phyloP scores from a whole-genome alignment of 805 yeast genomes.

The Candida silvicultrix region DNA sequence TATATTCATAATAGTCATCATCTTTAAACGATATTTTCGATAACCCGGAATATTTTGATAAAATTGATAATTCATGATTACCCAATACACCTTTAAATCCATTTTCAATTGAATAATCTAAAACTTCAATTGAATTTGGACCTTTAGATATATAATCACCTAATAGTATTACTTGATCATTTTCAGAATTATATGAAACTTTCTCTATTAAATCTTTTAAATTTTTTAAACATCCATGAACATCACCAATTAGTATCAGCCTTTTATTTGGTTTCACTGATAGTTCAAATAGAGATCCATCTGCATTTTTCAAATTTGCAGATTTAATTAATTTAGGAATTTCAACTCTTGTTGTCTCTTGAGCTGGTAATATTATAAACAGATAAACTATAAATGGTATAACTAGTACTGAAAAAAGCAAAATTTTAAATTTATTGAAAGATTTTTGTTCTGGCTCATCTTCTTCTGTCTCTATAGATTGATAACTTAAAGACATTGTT shows the following conservation, averaged over 20 bases:
- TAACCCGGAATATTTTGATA: conserved; percentile 53
- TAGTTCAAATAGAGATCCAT: not conserved
- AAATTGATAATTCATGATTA: conserved; percentile 75
- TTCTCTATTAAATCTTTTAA: conserved; percentile 47
- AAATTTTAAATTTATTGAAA: no score
- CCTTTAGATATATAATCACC: conserved; percentile 92
- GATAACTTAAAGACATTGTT: not conserved
- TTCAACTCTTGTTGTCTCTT: not conserved
- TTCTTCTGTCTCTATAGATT: not conserved
- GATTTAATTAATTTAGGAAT: not conserved
- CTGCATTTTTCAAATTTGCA: not conserved
- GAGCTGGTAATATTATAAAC: not conserved
- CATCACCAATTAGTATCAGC: conserved; percentile 73
- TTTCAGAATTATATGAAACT: conserved; percentile 35
- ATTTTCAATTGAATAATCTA: conserved; percentile 56
- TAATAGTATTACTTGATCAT: conserved; percentile 59
- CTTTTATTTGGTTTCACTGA: conserved; percentile 23
- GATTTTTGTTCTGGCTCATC: not conserved
- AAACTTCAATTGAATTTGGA: conserved; percentile 60
- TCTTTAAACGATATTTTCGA: conserved; percentile 24
- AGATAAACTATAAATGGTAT: not conserved
- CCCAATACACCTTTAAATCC: conserved; percentile 75
- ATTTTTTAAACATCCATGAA: conserved; percentile 71
- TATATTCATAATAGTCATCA: conserved; percentile 12
- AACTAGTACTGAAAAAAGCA: not conserved